Conservation (phyloP, 176 grass and related monocot genomes). For the Poa annua region DNA sequence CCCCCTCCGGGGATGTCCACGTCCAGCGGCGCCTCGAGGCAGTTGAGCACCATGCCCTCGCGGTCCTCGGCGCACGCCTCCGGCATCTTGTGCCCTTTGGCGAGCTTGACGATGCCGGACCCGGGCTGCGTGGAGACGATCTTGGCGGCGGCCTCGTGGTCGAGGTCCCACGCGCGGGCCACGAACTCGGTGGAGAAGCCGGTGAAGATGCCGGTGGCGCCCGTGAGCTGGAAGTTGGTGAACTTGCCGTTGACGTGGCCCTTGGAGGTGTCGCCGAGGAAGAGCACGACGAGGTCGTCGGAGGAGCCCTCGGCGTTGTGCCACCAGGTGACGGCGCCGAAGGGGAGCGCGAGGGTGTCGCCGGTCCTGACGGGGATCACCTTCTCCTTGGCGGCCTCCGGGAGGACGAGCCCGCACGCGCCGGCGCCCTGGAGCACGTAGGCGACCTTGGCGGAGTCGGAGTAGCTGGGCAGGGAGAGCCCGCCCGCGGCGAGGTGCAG, state of each 20-base stretch:
- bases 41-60: slow-evolving; percentile 30
- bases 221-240: slow-evolving; percentile 68
- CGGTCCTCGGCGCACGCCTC: slow-evolving; percentile 36
- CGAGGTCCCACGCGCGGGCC: slow-evolving; percentile 63
- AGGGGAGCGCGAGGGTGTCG: slow-evolving; percentile 71
- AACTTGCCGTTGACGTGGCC: slow-evolving; percentile 61
- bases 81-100: slow-evolving; percentile 50
- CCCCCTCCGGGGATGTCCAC: not conserved
- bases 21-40: not conserved
- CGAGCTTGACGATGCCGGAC: slow-evolving; percentile 46
- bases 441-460: slow-evolving; percentile 79
- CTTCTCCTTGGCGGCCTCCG: slow-evolving; percentile 66
- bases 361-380: slow-evolving; percentile 64
- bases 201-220: slow-evolving; percentile 68
- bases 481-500: slow-evolving; percentile 55
- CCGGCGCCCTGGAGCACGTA: slow-evolving; percentile 50
- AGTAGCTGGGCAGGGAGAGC: slow-evolving; percentile 67
- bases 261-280: slow-evolving; percentile 77
- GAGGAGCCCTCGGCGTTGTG: slow-evolving; percentile 47
- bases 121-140: slow-evolving; percentile 54
- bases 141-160: slow-evolving; percentile 34
- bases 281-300: slow-evolving; percentile 57
- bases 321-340: slow-evolving; percentile 74
- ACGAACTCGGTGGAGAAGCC: slow-evolving; percentile 73
- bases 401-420: slow-evolving; percentile 53